Evolutionary conservation across 2,329 filamentous ascomycete genomes (phyloP).

Genomic region (Chaetomiaceae sp.): DNA sequence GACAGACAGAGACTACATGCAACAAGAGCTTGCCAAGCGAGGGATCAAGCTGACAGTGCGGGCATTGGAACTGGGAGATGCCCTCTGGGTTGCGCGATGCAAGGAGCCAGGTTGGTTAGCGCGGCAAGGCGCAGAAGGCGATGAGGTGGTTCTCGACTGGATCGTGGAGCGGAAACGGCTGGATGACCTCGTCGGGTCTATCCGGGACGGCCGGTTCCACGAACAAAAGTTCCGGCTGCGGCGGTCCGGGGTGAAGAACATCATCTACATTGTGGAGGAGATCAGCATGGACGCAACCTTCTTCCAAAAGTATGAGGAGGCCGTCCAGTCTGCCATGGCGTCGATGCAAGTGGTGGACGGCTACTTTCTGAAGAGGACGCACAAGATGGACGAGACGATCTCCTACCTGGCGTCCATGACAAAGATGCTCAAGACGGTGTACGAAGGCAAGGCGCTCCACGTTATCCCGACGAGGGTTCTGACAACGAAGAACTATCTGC

Average conservation of each 20-base stretch:
- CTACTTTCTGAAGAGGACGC: constrained; percentile 73
- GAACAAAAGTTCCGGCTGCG: constrained; percentile 80
- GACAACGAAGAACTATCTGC: constrained; percentile 61
- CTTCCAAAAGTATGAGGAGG: constrained; percentile 57
- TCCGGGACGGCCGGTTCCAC: constrained; percentile 77
- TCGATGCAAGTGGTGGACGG: constrained; percentile 74
- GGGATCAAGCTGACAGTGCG: constrained; percentile 64
- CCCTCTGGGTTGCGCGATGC: constrained; percentile 73
- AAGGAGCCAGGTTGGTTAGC: constrained; percentile 54
- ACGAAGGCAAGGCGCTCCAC: constrained; percentile 53
- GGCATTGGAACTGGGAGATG: constrained; percentile 68
- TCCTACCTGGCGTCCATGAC: constrained; percentile 72
- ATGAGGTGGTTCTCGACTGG: constrained; percentile 72
- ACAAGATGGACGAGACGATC: constrained; percentile 73
- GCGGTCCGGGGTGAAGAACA: constrained; percentile 68
- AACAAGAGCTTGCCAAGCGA: constrained; percentile 63
- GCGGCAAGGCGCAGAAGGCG: constrained; percentile 55
- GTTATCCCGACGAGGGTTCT: constrained; percentile 64
- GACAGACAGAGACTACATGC: constrained; percentile 72
- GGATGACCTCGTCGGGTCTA: constrained; percentile 73
- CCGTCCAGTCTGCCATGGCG: constrained; percentile 68
- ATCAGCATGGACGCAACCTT: constrained; percentile 55
- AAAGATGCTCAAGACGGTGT: constrained; percentile 59
- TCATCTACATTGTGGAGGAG: constrained; percentile 76
- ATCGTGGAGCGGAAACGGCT: constrained; percentile 77